These are phyloP conservation scores for Xylaria acuta DNA, from an alignment of 495 filamentous ascomycete species.

Conservation along the genomic window DNA sequence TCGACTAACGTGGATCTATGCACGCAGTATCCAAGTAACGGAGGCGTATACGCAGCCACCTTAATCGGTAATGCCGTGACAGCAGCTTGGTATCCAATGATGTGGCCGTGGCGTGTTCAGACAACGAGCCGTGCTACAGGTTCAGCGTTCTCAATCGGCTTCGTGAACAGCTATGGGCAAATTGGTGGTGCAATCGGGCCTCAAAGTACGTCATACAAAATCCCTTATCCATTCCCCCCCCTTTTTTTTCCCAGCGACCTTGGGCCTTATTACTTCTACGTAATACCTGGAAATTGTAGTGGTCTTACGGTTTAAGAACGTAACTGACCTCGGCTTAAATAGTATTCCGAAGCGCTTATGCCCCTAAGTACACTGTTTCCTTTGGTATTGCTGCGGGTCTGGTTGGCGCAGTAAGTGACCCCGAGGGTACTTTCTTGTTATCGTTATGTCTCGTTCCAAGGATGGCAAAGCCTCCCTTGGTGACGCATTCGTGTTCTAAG, in stretches of 20 bases:
- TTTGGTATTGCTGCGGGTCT: constrained; percentile 43
- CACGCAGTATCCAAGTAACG: constrained; percentile 43
- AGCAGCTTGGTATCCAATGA: constrained; percentile 50
- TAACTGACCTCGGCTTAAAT: background rate
- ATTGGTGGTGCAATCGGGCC: constrained; percentile 46
- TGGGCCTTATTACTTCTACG: background rate
- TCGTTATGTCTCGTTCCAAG: background rate
- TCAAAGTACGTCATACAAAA: constrained; percentile 29
- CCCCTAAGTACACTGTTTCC: constrained; percentile 39
- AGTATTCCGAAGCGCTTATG: constrained; percentile 43
- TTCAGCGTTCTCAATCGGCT: constrained; percentile 53
- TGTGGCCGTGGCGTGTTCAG: constrained; percentile 55
- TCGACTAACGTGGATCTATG: background rate
- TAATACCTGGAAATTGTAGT: background rate
- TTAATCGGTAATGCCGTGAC: constrained; percentile 47
- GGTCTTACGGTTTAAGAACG: background rate
- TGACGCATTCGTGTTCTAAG: background rate
- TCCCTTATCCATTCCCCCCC: background rate
- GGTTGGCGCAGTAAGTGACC: constrained; percentile 32
- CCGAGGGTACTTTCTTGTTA: no score
- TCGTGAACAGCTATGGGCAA: constrained; percentile 51
- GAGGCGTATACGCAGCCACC: constrained; percentile 49
- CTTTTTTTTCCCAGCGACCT: background rate
- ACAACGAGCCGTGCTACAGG: constrained; percentile 51
- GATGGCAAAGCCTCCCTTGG: no score